Evolutionary conservation across 1,139 yeast genomes (phyloP).

Genomic region (Lodderomyces theae): DNA sequence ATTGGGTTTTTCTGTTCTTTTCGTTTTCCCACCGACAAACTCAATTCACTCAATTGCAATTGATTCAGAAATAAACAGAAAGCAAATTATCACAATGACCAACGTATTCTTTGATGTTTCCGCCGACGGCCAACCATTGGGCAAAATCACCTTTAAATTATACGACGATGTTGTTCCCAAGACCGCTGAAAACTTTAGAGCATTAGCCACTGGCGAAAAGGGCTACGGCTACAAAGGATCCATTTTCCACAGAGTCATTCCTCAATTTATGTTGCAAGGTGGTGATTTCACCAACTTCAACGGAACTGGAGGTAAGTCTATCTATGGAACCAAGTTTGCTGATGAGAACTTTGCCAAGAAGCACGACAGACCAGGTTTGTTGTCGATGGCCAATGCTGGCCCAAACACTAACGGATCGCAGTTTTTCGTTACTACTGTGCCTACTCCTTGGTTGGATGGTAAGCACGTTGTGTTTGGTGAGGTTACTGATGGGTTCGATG

Average conservation of each 20-base stretch:
- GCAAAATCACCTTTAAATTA: slow-evolving; percentile 51
- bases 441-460: slow-evolving; percentile 97
- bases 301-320: slow-evolving; percentile 98
- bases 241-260: slow-evolving; percentile 97
- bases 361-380: slow-evolving; percentile 91
- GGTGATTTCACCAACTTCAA: slow-evolving; percentile 95
- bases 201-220: slow-evolving; percentile 94
- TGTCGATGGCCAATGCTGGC: slow-evolving; percentile 99
- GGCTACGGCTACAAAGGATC: slow-evolving; percentile 94
- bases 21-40: neutral
- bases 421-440: slow-evolving; percentile 96
- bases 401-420: slow-evolving; percentile 99
- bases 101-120: slow-evolving; percentile 75
- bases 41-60: neutral
- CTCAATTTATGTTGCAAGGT: slow-evolving; percentile 98
- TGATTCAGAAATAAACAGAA: too few relatives aligned
- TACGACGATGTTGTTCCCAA: slow-evolving; percentile 95
- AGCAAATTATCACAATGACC: too few relatives aligned
- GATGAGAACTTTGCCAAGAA: slow-evolving; percentile 89
- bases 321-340: slow-evolving; percentile 93
- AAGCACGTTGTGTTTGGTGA: slow-evolving; percentile 99
- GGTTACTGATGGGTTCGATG: slow-evolving; percentile 84
- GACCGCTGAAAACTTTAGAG: slow-evolving; percentile 98
- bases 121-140: slow-evolving; percentile 52
- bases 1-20: too few relatives aligned